phyloP scores from a whole-genome alignment of 139 green algal species.

The Tetradesmus lagerheimii region DNA sequence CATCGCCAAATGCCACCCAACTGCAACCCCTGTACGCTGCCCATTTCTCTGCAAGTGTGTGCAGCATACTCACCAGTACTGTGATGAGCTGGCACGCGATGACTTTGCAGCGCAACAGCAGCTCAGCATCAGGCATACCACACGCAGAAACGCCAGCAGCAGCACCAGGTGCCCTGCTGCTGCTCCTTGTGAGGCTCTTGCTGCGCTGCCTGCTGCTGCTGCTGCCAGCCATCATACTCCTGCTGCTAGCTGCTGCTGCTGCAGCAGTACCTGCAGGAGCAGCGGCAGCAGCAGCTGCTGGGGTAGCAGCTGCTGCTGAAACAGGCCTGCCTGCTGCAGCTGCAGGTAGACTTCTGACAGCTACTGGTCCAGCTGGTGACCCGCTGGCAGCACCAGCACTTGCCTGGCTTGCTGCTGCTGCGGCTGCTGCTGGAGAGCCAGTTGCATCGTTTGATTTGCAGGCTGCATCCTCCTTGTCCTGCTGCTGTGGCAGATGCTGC shows the following conservation, averaged over 20 bases:
- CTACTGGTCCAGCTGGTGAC: neutral
- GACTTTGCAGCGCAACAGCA: conserved; percentile 37
- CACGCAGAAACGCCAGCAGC: neutral
- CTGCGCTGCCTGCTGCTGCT: neutral
- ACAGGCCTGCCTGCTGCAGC: neutral
- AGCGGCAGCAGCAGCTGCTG: neutral
- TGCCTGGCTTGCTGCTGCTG: neutral
- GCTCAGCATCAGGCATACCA: neutral
- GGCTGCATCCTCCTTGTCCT: neutral
- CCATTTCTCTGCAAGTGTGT: no score
- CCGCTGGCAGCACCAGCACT: neutral
- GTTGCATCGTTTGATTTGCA: neutral
- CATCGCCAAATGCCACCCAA: no score
- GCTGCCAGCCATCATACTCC: neutral
- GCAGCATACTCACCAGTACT: conserved; percentile 5
- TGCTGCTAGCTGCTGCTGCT: neutral
- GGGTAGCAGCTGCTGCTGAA: neutral
- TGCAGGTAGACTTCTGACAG: neutral
- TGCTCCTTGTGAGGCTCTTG: neutral
- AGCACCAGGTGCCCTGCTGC: neutral
- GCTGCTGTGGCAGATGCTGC: neutral
- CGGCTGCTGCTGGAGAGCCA: neutral
- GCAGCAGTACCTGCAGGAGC: neutral
- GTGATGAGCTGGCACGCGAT: conserved; percentile 43
- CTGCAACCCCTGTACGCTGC: no score